These are phyloP conservation scores for Capsella rubella DNA, from an alignment of 441 rosid species.

Conservation along the genomic window DNA sequence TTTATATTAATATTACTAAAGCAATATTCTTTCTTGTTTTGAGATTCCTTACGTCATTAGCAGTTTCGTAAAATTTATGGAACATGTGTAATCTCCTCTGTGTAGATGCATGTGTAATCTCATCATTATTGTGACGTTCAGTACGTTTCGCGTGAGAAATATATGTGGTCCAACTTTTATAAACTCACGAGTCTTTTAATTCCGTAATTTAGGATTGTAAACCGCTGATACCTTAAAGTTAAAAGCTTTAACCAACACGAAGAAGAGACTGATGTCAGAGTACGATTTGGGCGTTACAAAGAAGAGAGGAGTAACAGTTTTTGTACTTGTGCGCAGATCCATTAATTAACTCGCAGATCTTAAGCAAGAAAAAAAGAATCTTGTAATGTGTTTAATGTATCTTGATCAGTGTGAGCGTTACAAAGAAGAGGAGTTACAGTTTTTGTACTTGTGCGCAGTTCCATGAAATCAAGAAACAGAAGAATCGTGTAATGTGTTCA, in stretches of 20 bases:
- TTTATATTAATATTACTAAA: too few species aligned
- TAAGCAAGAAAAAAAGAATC: not conserved
- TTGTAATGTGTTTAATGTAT: not conserved
- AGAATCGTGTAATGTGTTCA: too few species aligned
- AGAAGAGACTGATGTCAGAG: not conserved
- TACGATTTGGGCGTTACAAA: not conserved
- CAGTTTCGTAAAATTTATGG: too few species aligned
- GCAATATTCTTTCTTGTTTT: too few species aligned
- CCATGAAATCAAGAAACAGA: too few species aligned
- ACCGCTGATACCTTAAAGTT: too few species aligned
- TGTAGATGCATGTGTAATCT: conserved; percentile 8
- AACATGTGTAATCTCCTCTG: conserved; percentile 2
- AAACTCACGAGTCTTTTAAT: not conserved
- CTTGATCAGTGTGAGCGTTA: not conserved
- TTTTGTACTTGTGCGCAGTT: too few species aligned
- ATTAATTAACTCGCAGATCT: not conserved
- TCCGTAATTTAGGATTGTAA: not conserved
- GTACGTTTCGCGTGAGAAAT: conserved; percentile 16
- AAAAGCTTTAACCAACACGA: not conserved
- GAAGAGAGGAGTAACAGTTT: not conserved
- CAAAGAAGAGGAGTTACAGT: too few species aligned
- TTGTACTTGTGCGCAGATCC: not conserved
- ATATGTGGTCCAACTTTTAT: not conserved
- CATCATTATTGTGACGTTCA: conserved; percentile 26
- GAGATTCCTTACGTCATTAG: too few species aligned